Conservation (phyloP, 176 grass and related monocot genomes). For the Oryza meridionalis region DNA sequence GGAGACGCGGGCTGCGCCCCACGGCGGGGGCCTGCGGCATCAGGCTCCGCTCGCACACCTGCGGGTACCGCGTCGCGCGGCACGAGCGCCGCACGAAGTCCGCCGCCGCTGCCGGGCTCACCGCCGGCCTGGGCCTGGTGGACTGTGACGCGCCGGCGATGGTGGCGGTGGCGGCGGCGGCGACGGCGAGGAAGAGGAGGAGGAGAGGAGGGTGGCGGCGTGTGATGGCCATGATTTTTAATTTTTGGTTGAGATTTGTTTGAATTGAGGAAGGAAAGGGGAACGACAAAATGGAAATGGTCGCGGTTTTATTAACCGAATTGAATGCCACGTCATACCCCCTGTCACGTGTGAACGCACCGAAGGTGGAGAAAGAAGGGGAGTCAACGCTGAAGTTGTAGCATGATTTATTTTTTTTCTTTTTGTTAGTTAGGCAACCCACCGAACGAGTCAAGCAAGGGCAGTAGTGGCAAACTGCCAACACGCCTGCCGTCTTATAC, state of each 20-base stretch:
- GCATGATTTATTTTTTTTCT: no score
- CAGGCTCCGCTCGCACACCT: conserved; percentile 69
- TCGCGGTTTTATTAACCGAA: no score
- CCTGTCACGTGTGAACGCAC: no score
- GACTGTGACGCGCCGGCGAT: neutral
- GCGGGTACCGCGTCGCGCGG: conserved; percentile 59
- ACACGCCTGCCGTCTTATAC: no score
- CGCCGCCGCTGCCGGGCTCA: neutral
- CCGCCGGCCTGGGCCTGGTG: neutral
- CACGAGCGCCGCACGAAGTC: conserved; percentile 67
- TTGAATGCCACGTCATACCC: no score
- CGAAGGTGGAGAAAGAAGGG: no score
- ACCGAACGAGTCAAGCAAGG: no score
- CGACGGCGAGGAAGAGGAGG: neutral
- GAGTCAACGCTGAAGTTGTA: no score
- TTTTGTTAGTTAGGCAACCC: no score
- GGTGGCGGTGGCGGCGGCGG: neutral
- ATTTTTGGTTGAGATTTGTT: no score
- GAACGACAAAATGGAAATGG: no score
- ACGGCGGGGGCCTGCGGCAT: conserved; percentile 43
- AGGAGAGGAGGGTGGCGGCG: neutral
- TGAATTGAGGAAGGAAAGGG: neutral
- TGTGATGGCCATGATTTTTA: neutral
- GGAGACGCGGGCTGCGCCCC: conserved; percentile 55
- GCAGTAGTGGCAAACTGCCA: no score